Evolutionary conservation across 441 rosid species (phyloP).

Genomic region (Erysimum pusillum): DNA sequence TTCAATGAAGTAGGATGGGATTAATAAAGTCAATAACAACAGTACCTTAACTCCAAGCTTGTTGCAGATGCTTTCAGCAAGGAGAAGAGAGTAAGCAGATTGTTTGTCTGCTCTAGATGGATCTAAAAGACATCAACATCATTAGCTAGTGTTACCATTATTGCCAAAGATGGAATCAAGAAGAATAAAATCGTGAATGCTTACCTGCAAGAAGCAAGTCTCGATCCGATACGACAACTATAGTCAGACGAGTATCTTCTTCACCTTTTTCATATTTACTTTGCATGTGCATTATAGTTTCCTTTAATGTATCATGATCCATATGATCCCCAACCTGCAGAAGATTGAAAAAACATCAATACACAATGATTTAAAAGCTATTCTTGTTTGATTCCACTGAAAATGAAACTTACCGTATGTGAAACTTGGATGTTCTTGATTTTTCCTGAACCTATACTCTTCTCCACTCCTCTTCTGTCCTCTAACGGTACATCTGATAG

Average conservation of each 20-base stretch:
- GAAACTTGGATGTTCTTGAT: constrained; percentile 71
- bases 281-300: constrained; percentile 63
- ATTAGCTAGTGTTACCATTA: not conserved
- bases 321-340: constrained; percentile 87
- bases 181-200: constrained; percentile 27
- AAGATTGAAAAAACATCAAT: constrained; percentile 35
- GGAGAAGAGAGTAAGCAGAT: constrained; percentile 88
- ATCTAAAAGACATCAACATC: constrained; percentile 61
- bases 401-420: constrained; percentile 61
- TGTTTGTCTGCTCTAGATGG: constrained; percentile 92
- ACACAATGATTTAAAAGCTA: constrained; percentile 20
- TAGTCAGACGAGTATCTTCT: constrained; percentile 72
- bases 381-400: constrained; percentile 14
- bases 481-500: constrained; percentile 86
- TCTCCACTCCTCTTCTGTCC: constrained; percentile 64
- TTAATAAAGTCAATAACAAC: constrained; percentile 12
- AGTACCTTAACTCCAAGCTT: constrained; percentile 82
- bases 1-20: constrained; percentile 14
- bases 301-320: constrained; percentile 79
- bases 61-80: constrained; percentile 89
- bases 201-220: constrained; percentile 83
- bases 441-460: constrained; percentile 51
- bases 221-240: constrained; percentile 84
- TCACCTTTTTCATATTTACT: constrained; percentile 58
- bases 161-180: constrained; percentile 12